Percentiles rank a stretch among this genome's conserved stretches.
Evolutionary conservation across 2,329 filamentous ascomycete genomes (phyloP).

Genomic region (Gaeumannomyces sp.): DNA sequence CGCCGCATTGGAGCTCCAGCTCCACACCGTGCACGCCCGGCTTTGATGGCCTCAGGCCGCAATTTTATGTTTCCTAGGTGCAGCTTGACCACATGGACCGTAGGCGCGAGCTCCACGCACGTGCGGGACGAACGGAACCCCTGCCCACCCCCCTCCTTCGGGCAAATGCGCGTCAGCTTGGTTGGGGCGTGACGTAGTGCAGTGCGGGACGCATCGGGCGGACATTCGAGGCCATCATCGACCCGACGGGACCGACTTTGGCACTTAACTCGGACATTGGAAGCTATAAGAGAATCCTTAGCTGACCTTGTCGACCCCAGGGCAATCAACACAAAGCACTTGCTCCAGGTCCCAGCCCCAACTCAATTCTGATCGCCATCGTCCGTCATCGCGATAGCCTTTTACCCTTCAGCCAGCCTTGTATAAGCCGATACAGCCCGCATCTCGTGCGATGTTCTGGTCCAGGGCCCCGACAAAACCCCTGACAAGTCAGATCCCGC

Average conservation of each 20-base stretch:
- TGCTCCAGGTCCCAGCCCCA: background rate
- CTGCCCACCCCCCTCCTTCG: no score
- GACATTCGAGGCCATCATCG: background rate
- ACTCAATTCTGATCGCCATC: background rate
- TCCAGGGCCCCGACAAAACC: constrained; percentile 25
- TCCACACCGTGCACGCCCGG: background rate
- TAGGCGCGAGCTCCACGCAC: background rate
- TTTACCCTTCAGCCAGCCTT: background rate
- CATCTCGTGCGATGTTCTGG: constrained; percentile 34
- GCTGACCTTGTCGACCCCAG: no score
- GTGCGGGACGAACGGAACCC: no score
- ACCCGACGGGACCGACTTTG: background rate
- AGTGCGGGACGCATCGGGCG: background rate
- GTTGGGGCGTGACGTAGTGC: background rate
- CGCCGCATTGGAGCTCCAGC: background rate
- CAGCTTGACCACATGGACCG: background rate
- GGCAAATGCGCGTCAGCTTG: background rate
- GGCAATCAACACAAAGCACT: background rate
- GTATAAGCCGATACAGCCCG: background rate
- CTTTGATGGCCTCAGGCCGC: background rate
- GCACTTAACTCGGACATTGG: no score
- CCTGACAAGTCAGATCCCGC: constrained; percentile 18
- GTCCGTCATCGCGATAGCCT: background rate
- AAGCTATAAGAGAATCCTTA: background rate
- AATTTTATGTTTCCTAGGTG: background rate